These are phyloP conservation scores for Triangularia setosa DNA, from an alignment of 2,329 filamentous ascomycete genomes.

Conservation along the genomic window DNA sequence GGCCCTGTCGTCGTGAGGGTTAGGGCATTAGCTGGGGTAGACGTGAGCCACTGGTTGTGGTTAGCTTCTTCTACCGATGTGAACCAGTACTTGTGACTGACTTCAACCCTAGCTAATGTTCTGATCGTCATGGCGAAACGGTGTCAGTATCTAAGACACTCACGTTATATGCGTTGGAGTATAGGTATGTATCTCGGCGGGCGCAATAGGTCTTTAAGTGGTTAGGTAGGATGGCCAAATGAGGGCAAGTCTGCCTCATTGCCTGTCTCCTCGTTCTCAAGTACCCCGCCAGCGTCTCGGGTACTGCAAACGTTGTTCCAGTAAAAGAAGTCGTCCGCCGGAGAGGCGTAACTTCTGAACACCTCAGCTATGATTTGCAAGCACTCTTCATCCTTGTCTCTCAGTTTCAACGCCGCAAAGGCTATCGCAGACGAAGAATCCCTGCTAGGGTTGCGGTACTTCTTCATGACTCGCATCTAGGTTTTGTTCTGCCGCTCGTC, in stretches of 20 bases:
- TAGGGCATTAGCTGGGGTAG: not conserved
- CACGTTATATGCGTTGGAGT: too few species aligned
- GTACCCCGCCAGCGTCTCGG: too few species aligned
- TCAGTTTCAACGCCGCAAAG: not conserved
- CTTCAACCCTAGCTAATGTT: not conserved
- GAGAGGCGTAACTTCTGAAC: too few species aligned
- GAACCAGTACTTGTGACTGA: not conserved
- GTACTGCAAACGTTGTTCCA: too few species aligned
- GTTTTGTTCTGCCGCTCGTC: not conserved
- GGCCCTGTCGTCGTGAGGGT: not conserved
- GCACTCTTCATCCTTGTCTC: not conserved
- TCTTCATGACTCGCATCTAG: not conserved
- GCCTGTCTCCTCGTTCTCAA: too few species aligned
- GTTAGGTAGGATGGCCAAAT: too few species aligned
- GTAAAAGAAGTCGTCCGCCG: too few species aligned
- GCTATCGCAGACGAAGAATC: not conserved
- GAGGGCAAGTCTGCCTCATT: too few species aligned
- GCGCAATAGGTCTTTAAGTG: too few species aligned
- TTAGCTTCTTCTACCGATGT: not conserved
- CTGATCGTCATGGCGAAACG: conserved; percentile 10
- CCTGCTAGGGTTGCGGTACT: not conserved
- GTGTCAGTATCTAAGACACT: conserved; percentile 14
- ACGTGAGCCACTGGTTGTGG: not conserved
- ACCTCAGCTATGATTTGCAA: not conserved
- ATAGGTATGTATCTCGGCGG: too few species aligned